Conservation (phyloP, 768 basidiomycete species). For the Cyathus striatus region DNA sequence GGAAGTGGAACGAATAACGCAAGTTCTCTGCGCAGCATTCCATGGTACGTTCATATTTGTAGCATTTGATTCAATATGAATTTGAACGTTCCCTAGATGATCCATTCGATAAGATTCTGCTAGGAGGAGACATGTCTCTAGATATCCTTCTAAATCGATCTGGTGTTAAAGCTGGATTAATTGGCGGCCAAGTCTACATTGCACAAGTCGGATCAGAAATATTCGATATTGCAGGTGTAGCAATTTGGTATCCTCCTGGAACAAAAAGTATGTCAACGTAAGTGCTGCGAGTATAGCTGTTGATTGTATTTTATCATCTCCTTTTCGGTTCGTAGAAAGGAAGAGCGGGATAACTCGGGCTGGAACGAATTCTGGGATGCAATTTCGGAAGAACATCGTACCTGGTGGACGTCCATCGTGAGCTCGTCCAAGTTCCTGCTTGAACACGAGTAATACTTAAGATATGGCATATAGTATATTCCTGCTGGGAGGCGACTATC, state of each 20-base stretch:
- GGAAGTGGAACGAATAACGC: background rate
- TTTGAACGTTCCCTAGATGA: background rate
- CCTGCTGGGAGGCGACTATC: background rate
- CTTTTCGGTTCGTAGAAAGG: background rate
- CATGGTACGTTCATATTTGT: background rate
- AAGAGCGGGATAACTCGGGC: background rate
- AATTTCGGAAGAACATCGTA: background rate
- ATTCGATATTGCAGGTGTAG: constrained; percentile 20
- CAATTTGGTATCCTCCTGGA: constrained; percentile 26
- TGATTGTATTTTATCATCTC: background rate
- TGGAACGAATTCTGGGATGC: background rate
- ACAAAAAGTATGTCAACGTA: constrained; percentile 16
- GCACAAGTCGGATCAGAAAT: constrained; percentile 13
- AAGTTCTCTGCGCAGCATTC: background rate
- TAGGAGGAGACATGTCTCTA: constrained; percentile 15
- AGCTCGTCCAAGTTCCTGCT: background rate
- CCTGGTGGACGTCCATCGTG: background rate
- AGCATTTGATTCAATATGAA: background rate
- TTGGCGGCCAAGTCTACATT: constrained; percentile 22
- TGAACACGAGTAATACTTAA: background rate
- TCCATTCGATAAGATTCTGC: constrained; percentile 8
- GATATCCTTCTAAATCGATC: constrained; percentile 9
- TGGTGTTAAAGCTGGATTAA: constrained; percentile 12
- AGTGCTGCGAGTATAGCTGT: background rate
- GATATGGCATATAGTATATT: background rate